A percentile compares a stretch with the other conserved stretches of the same genome.
phyloP scores from a whole-genome alignment of 306 rosid species.

The Macrotyloma uniflorum region DNA sequence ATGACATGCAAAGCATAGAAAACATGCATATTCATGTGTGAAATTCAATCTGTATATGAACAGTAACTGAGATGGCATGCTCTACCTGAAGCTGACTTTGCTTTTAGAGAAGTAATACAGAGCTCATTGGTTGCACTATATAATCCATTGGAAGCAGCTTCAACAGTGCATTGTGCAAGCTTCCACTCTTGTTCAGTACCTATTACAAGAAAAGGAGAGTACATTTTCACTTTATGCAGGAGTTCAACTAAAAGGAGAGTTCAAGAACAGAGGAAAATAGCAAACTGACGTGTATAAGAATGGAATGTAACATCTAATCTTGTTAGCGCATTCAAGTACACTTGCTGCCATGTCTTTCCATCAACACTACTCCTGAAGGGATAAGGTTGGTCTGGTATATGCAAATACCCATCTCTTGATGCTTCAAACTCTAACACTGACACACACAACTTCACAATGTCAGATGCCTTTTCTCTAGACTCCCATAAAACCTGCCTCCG shows the following conservation, averaged over 20 bases:
- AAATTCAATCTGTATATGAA: constrained; percentile 21
- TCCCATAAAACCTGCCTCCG: constrained; percentile 79
- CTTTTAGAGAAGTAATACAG: constrained; percentile 72
- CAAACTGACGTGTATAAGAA: constrained; percentile 76
- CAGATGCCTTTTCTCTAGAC: constrained; percentile 80
- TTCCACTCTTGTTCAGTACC: constrained; percentile 98
- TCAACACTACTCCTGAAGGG: constrained; percentile 62
- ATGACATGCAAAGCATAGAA: background rate
- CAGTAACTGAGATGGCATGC: constrained; percentile 28
- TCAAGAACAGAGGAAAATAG: constrained; percentile 23
- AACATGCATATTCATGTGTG: constrained; percentile 25
- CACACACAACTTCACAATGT: constrained; percentile 71
- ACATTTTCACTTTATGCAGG: constrained; percentile 28
- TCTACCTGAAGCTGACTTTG: constrained; percentile 90
- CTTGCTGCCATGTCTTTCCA: constrained; percentile 87
- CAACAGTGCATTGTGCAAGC: constrained; percentile 83
- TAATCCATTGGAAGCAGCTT: constrained; percentile 83
- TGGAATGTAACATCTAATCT: constrained; percentile 82
- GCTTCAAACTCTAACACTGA: constrained; percentile 89
- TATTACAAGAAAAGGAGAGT: constrained; percentile 48
- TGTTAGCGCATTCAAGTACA: constrained; percentile 73
- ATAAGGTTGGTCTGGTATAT: constrained; percentile 64
- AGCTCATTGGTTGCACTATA: constrained; percentile 77
- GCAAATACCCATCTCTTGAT: constrained; percentile 82
- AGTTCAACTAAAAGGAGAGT: constrained; percentile 25